These are phyloP conservation scores for Suillus subalutaceus DNA, from an alignment of 768 basidiomycete species.

Conservation along the genomic window DNA sequence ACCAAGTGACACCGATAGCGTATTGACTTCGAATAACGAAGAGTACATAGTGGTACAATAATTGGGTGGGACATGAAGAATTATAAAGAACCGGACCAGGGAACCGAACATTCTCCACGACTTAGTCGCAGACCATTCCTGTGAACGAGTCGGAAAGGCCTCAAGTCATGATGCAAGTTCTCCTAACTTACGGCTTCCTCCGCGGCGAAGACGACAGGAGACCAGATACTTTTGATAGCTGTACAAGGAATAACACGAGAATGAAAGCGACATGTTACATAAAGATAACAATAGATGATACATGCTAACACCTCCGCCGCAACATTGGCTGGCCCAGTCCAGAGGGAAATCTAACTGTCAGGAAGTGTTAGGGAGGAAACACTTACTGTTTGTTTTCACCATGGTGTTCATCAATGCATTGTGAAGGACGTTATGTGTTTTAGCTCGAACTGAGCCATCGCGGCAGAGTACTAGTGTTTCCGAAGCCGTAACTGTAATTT, in stretches of 20 bases:
- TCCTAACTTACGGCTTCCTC: background rate
- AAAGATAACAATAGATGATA: background rate
- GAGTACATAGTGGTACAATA: background rate
- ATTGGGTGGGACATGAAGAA: background rate
- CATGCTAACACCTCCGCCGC: background rate
- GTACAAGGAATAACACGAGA: background rate
- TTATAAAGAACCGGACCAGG: background rate
- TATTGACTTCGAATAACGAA: background rate
- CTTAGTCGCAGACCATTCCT: background rate
- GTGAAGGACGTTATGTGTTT: no score
- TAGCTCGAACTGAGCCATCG: no score
- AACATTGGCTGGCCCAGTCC: background rate
- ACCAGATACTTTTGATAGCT: background rate
- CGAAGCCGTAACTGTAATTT: no score
- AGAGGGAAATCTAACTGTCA: background rate
- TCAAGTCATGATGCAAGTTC: background rate
- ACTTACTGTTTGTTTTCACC: background rate
- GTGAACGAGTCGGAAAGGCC: background rate
- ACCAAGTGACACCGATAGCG: background rate
- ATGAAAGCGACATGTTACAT: background rate
- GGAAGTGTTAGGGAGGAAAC: background rate
- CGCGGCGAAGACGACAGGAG: background rate
- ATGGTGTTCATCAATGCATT: background rate
- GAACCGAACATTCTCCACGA: background rate
- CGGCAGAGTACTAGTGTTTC: no score